Base-by-base conservation (phyloP, 805 yeast genomes). In the Diddensiella caesifluorescens region DNA sequence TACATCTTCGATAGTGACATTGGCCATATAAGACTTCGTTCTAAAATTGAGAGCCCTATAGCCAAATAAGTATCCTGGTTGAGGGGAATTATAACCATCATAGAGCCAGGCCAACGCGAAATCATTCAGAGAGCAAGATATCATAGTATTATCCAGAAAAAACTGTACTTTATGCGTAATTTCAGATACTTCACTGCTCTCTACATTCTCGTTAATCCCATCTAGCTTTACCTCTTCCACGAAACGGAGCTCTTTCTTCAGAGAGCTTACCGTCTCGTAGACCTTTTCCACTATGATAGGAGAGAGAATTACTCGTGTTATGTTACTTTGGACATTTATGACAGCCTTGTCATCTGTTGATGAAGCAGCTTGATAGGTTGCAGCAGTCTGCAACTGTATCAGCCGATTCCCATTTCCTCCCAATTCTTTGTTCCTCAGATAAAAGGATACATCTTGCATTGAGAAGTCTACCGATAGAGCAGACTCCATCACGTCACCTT, bases 51-150 rank as follows among this genome's bases (percentile, higher is more conserved):
- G 74, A 13, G 79, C 65, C 49, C 84, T 86, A 42, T 83, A 85
- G 0, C 97, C 97, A 22, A 78, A 47, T 28, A 83, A 79, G n/a
- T 86, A 55, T 7, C 96, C 96, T 0, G 87, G 87, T 18, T 69
- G 20, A 6, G 33, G 70, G 1, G 55, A 46, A 1, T 59, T 59
- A 4, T 54, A 53, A 12, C 55, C 57, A n/a, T 74, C 79, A 55
- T 82, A 83, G 3, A 83, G 57, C 88, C 95, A 86, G 0, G 95
- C 95, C 25, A 83, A 26, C 4, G 43, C 44, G 15, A 43, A 27
- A 22, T 46, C 37, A 16, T 39, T 32, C 6, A 42, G 10, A 5
- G 23, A 20, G 35, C 46, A 31, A 10, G 13, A 13, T 5, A 36
- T 35, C 2, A 22, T 19, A 25, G 37, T 20, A 22, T 34, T 42